Evolutionary conservation across 805 yeast genomes (phyloP).

Genomic region (Lipomyces orientalis): DNA sequence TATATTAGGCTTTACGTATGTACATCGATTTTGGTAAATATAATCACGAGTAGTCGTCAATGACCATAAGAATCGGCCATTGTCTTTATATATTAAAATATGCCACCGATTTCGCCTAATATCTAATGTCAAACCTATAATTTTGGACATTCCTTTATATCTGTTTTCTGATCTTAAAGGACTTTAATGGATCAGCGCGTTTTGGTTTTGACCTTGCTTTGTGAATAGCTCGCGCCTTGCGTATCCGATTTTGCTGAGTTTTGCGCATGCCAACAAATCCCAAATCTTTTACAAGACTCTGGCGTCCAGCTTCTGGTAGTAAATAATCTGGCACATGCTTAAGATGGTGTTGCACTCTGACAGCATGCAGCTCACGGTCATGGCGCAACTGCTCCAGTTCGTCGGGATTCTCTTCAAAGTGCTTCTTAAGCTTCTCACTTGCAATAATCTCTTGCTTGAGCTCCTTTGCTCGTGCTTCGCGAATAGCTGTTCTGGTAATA

Average conservation of each 20-base stretch:
- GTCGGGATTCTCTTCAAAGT: conserved; percentile 96
- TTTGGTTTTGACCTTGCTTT: conserved; percentile 38
- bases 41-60: neutral
- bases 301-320: conserved; percentile 63
- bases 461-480: conserved; percentile 93
- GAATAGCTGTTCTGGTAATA: conserved; percentile 82
- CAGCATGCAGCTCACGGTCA: conserved; percentile 84
- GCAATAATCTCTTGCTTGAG: conserved; percentile 83
- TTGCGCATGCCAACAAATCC: conserved; percentile 40
- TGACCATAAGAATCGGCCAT: too few relatives aligned
- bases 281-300: conserved; percentile 32
- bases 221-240: conserved; percentile 36
- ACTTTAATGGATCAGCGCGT: conserved; percentile 66
- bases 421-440: conserved; percentile 88
- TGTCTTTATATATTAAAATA: neutral
- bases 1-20: conserved; percentile 6
- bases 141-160: neutral
- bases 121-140: neutral
- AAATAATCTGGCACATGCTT: conserved; percentile 92
- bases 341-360: conserved; percentile 81
- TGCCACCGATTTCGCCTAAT: neutral
- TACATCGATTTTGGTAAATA: neutral
- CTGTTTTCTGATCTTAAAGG: conserved; percentile 45
- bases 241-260: conserved; percentile 39
- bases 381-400: conserved; percentile 88